Evolutionary conservation across 2,329 filamentous ascomycete species (phyloP).

Genomic region (Teratosphaeriaceae sp.): DNA sequence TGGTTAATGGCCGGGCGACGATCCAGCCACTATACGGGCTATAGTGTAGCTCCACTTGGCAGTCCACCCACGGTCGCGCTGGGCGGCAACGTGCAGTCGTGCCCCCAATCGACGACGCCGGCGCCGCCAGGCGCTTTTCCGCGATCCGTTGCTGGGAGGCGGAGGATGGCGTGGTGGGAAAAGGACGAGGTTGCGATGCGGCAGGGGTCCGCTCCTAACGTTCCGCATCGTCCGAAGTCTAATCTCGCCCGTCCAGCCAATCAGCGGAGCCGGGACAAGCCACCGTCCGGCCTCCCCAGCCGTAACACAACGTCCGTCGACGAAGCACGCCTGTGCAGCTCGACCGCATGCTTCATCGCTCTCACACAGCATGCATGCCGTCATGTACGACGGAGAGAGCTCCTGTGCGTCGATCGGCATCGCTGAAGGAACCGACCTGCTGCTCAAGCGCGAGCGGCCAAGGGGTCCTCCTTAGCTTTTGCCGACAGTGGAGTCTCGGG

Average conservation of each 20-base stretch:
- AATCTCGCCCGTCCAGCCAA: not conserved
- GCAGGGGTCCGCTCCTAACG: not conserved
- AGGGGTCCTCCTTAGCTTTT: too few relatives aligned
- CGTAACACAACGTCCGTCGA: too few relatives aligned
- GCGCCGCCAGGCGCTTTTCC: not conserved
- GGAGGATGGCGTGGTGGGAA: not conserved
- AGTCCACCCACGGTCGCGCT: not conserved
- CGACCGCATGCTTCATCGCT: too few relatives aligned
- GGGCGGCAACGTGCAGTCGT: not conserved
- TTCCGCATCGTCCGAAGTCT: not conserved
- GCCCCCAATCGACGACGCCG: not conserved
- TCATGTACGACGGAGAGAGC: too few relatives aligned
- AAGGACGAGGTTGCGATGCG: not conserved
- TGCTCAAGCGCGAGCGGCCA: too few relatives aligned
- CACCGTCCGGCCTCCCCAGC: too few relatives aligned
- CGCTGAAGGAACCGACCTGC: too few relatives aligned
- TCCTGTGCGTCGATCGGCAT: too few relatives aligned
- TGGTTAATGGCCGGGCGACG: not conserved
- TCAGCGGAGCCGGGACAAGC: too few relatives aligned
- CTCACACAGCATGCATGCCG: too few relatives aligned
- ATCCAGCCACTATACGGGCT: slow-evolving; percentile 4
- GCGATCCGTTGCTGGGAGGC: not conserved
- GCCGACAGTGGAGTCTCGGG: too few relatives aligned
- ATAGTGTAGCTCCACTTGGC: slow-evolving; percentile 3
- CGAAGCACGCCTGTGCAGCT: too few relatives aligned